Evolutionary conservation across 768 basidiomycete species (phyloP), one percentile per base, ranked within the genome.

Genomic region (Panaeolus papilionaceus): DNA sequence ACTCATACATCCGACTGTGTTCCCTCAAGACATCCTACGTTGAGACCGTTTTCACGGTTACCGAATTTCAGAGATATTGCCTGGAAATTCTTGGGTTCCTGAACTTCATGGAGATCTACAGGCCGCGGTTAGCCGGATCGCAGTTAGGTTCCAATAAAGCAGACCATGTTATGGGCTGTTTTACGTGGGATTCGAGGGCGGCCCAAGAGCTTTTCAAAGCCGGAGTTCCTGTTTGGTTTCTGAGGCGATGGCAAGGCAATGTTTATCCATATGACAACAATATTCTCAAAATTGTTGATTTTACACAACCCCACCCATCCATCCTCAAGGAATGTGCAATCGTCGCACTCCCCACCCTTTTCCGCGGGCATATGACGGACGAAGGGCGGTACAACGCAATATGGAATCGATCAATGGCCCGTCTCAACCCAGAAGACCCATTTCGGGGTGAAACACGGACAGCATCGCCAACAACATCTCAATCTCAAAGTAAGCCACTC

Each of bases 81-180:
- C 66, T 72, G 2, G 73, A 75, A 51, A 18, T 66, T 16, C 14
- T 49, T 1, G 71, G 51, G 0, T 18, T 67, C 6, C 64, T 73
- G 11, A 47, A 66, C 14, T 75, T 69, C 49, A 49, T 71, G 45
- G 33, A 33, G 8, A 38, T 66, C 10, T 72, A 63, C 49, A 68
- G 71, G 23, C 63, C 58, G 2, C 51, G 65, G 2, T 69, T 74
- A 64, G 58, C 58, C 2, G 62, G 66, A 7, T 9, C 23, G 8
- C 11, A 10, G 10, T 14, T 12, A 11, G 23, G 49, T 5, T 28
- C 49, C 4, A 10, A 11, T 14, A 14, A 1, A 12, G 6, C 61
- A 14, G 47, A 58, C 23, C 8, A 66, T 62, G 8, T 18, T n/a
- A 33, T n/a, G 26, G 58, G 45, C 20, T 40, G 40, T 5, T 44